Base-by-base conservation (phyloP, 305 asterid species). In the Rubia tinctorum region DNA sequence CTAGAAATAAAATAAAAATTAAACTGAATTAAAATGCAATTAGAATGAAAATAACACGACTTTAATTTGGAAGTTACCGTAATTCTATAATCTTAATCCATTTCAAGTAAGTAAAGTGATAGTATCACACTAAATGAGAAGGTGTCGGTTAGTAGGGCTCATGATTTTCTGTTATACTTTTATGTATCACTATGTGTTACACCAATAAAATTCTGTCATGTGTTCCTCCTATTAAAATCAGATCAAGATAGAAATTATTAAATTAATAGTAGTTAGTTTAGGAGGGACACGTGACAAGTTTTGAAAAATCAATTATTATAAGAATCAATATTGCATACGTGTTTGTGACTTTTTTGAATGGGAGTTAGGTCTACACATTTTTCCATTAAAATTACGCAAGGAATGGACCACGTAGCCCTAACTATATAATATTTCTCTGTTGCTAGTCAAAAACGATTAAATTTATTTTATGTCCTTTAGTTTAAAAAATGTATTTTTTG, bases 281-380 rank as follows among this genome's bases (percentile, higher is more conserved):
- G n/a, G n/a, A n/a, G n/a, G n/a, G n/a, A n/a, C n/a, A n/a, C n/a
- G n/a, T n/a, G n/a, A 53, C 59, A 22, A 53, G 23, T 53, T 53
- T 53, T 53, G 59, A 53, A 53, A 53, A 53, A 5, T 53, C 59
- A 53, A 53, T 17, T 53, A 53, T 53, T 6, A 2, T 17, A 53
- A 53, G 8, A 43, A 18, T 7, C 5, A 53, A 53, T 53, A 5
- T 18, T 53, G 59, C 59, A 22, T 53, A 53, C 59, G 15, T 56
- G 56, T 70, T 44, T 8, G 10, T 37, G 42, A 10, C 58, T 60
- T 20, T 71, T 62, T 78, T 39, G 62, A 51, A 40, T 51, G 20
- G 23, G 58, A 66, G 84, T 81, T 77, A 74, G 73, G 80, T 71
- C 0, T 53, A 53, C 20, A 74, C n/a, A 30, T 42, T 13, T 30